Evolutionary conservation across 1,284 basidiomycete genomes (phyloP), one percentile per base, ranked within the genome.

Genomic region (Pseudozyma flocculosa): DNA sequence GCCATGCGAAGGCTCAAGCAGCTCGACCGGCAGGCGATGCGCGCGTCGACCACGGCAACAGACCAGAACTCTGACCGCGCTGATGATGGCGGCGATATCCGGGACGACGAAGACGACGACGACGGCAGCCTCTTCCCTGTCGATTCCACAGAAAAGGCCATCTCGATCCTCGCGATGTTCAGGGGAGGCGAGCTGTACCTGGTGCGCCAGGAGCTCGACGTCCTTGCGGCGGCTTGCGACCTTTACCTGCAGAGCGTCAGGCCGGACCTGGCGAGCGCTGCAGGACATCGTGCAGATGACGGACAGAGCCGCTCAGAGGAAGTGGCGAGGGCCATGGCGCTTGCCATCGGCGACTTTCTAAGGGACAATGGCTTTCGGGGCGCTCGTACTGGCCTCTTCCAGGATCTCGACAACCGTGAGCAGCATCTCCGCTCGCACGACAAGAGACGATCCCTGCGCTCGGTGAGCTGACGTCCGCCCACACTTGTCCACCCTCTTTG

Each of bases 271-370:
- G 48, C 37, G 14, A 30, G 10, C 19, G 19, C 2, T 26, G 23
- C 19, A 34, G 30, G 22, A 19, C 26, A 29, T 11, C 7, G 11
- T 5, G 26, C 26, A 29, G 26, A 11, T 11, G 26, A 29, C 7
- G 26, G 26, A 11, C 26, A 11, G 26, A 5, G 11, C 11, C 26
- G 26, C 11, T 11, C 26, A 29, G 26, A 29, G 26, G 26, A 5
- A 29, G 11, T 7, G 26, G 55, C 52, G 2, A 55, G 55, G 30
- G 39, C 45, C 4, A 54, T 48, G 49, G 49, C 55, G 11, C 47
- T 45, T 26, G 51, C 54, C 15, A 70, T 70, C 23, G 58, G 56
- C 24, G 48, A 60, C 40, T 70, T 70, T 38, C 45, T 70, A 11
- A 43, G 43, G 4, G 52, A 56, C 26, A 52, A 62, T 15, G 58